A percentile compares a stretch with the other conserved stretches of the same genome.
Evolutionary conservation across 805 yeast genomes (phyloP).

Genomic region (Ogataea degrootiae): DNA sequence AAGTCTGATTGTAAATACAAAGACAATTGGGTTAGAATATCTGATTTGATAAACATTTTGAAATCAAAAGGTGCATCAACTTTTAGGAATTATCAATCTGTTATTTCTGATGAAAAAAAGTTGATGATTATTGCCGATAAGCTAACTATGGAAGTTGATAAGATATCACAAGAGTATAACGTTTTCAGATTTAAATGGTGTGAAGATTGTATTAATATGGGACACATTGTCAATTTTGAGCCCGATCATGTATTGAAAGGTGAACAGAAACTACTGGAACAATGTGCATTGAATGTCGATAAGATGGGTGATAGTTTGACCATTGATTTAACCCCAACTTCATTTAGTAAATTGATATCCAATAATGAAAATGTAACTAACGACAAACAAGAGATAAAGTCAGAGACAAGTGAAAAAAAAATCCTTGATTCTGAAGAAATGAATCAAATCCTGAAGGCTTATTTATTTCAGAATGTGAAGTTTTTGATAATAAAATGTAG

Average conservation of each 20-base stretch:
- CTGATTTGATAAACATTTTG: conserved; percentile 31
- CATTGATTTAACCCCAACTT: conserved; percentile 25
- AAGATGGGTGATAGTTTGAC: conserved; percentile 58
- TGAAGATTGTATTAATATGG: conserved; percentile 51
- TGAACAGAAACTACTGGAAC: conserved; percentile 24
- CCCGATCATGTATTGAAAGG: conserved; percentile 52
- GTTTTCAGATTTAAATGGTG: conserved; percentile 70
- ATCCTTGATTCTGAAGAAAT: neutral
- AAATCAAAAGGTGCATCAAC: conserved; percentile 46
- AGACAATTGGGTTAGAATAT: conserved; percentile 30
- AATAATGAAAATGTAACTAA: neutral
- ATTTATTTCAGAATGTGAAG: conserved; percentile 29
- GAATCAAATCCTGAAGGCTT: neutral
- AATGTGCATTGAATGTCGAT: conserved; percentile 42
- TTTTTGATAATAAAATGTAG: conserved; percentile 28
- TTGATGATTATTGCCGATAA: conserved; percentile 35
- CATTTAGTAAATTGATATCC: conserved; percentile 18
- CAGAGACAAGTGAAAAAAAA: no score
- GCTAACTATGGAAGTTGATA: conserved; percentile 34
- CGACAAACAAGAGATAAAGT: neutral
- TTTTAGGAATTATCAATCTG: conserved; percentile 33
- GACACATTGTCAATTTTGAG: conserved; percentile 47
- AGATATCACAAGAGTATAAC: conserved; percentile 41
- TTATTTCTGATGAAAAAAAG: conserved; percentile 8
- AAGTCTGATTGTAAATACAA: conserved; percentile 41